Percentiles rank a stretch among this genome's conserved stretches.
Evolutionary conservation across 2,329 filamentous ascomycete genomes (phyloP).

Genomic region (Myrmaecium sp.): DNA sequence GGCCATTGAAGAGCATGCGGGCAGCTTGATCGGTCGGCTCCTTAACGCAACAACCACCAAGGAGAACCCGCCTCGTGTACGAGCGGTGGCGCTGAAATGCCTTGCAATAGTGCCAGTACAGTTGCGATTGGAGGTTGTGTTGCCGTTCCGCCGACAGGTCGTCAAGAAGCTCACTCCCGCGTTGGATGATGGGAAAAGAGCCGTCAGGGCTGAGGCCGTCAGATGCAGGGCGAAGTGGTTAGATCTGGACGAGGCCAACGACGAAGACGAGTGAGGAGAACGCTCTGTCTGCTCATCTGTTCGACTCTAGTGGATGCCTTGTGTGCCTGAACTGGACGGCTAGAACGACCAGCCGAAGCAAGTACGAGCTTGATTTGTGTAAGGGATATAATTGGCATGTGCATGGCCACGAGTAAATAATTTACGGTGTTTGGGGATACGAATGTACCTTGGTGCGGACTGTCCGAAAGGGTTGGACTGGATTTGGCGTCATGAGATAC

Average conservation of each 20-base stretch:
- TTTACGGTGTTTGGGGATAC: too few relatives aligned
- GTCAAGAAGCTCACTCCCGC: conserved; percentile 36
- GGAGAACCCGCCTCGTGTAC: conserved; percentile 22
- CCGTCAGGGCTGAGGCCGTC: conserved; percentile 45
- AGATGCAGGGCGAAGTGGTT: conserved; percentile 44
- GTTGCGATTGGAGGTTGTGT: conserved; percentile 32
- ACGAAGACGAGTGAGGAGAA: conserved; percentile 24
- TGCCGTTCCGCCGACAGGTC: conserved; percentile 40
- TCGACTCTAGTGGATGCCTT: too few relatives aligned
- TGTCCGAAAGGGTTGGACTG: too few relatives aligned
- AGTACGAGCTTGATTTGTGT: too few relatives aligned
- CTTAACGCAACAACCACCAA: conserved; percentile 20
- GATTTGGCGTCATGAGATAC: too few relatives aligned
- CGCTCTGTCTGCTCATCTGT: too few relatives aligned
- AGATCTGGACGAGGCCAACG: conserved; percentile 40
- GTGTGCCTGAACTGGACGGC: too few relatives aligned
- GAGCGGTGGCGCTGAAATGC: conserved; percentile 31
- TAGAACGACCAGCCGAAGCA: too few relatives aligned
- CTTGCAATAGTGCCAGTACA: conserved; percentile 30
- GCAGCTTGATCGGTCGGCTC: conserved; percentile 39
- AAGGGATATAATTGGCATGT: too few relatives aligned
- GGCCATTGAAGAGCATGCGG: conserved; percentile 36
- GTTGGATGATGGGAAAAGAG: conserved; percentile 45
- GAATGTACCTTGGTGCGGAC: too few relatives aligned
- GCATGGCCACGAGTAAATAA: too few relatives aligned